These are phyloP conservation scores for Trichoderma simmonsii DNA, from an alignment of 2,329 filamentous ascomycete species.

Conservation along the genomic window DNA sequence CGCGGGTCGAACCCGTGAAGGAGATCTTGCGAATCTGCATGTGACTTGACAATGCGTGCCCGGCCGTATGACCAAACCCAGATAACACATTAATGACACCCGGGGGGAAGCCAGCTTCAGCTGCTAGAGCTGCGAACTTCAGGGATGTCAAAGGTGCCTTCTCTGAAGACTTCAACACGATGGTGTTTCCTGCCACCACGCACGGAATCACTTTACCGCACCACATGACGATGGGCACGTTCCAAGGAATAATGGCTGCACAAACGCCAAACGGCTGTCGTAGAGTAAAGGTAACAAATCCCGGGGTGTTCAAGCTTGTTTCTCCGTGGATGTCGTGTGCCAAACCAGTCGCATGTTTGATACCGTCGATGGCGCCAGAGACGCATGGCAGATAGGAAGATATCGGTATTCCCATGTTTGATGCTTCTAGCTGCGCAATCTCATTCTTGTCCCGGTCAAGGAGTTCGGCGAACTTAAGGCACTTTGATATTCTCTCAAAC, in stretches of 20 bases:
- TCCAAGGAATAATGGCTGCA: constrained; percentile 70
- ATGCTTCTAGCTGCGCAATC: constrained; percentile 20
- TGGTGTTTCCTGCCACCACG: constrained; percentile 57
- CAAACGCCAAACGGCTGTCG: constrained; percentile 71
- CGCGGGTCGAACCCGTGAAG: constrained; percentile 68
- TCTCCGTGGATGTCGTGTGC: constrained; percentile 54
- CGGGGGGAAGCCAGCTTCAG: constrained; percentile 69
- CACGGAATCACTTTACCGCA: constrained; percentile 62
- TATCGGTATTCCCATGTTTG: constrained; percentile 21
- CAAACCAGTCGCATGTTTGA: constrained; percentile 67
- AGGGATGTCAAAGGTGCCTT: constrained; percentile 60
- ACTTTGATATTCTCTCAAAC: constrained; percentile 9
- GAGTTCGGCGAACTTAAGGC: constrained; percentile 20
- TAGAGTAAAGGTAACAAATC: constrained; percentile 43
- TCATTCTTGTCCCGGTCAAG: constrained; percentile 17
- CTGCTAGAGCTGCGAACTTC: constrained; percentile 60
- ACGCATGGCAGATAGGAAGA: constrained; percentile 1
- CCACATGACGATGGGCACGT: constrained; percentile 53
- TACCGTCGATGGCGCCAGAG: constrained; percentile 28
- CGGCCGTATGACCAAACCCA: constrained; percentile 62
- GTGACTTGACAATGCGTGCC: constrained; percentile 63
- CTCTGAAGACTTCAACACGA: constrained; percentile 60
- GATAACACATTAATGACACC: constrained; percentile 72
- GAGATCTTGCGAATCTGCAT: constrained; percentile 67
- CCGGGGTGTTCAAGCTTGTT: constrained; percentile 47